Conservation (phyloP, 2,329 filamentous ascomycete species). For the Chalaropsis ovoidea region DNA sequence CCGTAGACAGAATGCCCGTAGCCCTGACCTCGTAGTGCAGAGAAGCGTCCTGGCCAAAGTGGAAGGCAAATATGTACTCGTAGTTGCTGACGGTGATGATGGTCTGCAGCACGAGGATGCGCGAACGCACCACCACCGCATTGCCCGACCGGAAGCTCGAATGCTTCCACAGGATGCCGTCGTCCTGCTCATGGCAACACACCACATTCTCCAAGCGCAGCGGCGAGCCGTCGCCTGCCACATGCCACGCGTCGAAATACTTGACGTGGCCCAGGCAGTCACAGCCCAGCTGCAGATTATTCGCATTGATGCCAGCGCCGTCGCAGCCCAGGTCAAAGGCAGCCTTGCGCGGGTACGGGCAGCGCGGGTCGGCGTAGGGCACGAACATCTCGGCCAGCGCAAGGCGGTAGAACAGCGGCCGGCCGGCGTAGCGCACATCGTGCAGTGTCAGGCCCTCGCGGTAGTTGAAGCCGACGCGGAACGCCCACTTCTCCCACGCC, state of each 20-base stretch:
- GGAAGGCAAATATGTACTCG: slow-evolving; percentile 43
- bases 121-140: slow-evolving; percentile 47
- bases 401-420: slow-evolving; percentile 57
- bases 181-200: slow-evolving; percentile 35
- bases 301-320: slow-evolving; percentile 53
- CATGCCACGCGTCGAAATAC: slow-evolving; percentile 34
- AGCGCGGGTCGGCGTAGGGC: slow-evolving; percentile 54
- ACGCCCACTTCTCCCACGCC: slow-evolving; percentile 56
- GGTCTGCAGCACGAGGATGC: slow-evolving; percentile 52
- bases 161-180: slow-evolving; percentile 56
- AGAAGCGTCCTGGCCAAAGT: slow-evolving; percentile 45
- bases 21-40: slow-evolving; percentile 33
- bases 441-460: slow-evolving; percentile 61
- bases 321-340: slow-evolving; percentile 63
- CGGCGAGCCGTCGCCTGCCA: slow-evolving; percentile 31
- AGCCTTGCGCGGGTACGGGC: slow-evolving; percentile 55
- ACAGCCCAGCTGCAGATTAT: slow-evolving; percentile 56
- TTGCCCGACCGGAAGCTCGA: slow-evolving; percentile 51
- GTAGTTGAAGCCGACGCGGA: slow-evolving; percentile 59
- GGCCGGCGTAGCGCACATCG: slow-evolving; percentile 55
- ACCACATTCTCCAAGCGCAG: slow-evolving; percentile 33
- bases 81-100: slow-evolving; percentile 59
- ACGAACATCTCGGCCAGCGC: slow-evolving; percentile 61
- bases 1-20: slow-evolving; percentile 38
- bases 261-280: slow-evolving; percentile 57